phyloP scores from a whole-genome alignment of 306 rosid species.

The Lupinus albus region DNA sequence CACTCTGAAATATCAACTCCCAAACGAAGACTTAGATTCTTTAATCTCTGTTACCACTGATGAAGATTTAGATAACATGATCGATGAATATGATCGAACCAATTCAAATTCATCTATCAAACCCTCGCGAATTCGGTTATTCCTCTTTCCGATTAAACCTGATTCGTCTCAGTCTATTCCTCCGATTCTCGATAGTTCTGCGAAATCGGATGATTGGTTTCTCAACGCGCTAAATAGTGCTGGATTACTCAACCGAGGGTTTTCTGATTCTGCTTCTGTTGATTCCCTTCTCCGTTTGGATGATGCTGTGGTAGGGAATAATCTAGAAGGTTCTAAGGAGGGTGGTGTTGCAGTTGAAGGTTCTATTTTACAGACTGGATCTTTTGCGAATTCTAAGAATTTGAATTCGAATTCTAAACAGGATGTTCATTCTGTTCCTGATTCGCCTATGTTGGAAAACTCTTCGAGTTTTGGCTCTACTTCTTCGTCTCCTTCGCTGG shows the following conservation, averaged over 20 bases:
- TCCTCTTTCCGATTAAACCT: conserved; percentile 72
- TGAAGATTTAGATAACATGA: conserved; percentile 93
- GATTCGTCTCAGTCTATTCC: conserved; percentile 82
- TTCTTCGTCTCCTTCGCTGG: conserved; percentile 83
- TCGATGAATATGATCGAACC: conserved; percentile 94
- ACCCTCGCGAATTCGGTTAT: conserved; percentile 79
- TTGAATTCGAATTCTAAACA: conserved; percentile 59
- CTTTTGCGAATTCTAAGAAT: conserved; percentile 63
- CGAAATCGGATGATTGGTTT: conserved; percentile 84
- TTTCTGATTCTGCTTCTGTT: conserved; percentile 81
- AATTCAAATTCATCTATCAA: conserved; percentile 49
- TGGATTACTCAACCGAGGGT: conserved; percentile 70
- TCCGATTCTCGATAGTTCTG: conserved; percentile 66
- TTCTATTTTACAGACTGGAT: conserved; percentile 51
- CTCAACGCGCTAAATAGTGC: conserved; percentile 69
- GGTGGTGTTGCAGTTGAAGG: conserved; percentile 34
- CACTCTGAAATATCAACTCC: conserved; percentile 88
- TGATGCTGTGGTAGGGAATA: conserved; percentile 55
- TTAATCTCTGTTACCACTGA: conserved; percentile 86
- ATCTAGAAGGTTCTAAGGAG: conserved; percentile 58
- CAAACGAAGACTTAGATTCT: conserved; percentile 91
- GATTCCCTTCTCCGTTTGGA: conserved; percentile 79
- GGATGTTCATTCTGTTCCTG: conserved; percentile 94
- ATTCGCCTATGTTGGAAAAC: conserved; percentile 91
- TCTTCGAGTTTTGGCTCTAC: conserved; percentile 91